Conservation (phyloP, 768 basidiomycete species). For the Rhizopogon sp. region DNA sequence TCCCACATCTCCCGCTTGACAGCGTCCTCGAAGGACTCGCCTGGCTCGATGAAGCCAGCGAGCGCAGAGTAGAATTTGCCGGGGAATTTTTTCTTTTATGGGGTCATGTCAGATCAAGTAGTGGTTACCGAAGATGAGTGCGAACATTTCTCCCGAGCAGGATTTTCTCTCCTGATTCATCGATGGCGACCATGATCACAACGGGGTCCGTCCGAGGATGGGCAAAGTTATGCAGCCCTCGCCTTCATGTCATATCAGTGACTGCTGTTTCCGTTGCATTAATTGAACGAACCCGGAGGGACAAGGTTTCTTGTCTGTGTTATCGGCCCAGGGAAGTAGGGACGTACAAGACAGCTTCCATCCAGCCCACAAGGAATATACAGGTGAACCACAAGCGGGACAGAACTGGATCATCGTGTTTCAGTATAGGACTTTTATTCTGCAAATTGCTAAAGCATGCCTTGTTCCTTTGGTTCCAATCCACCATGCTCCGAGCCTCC, state of each 20-base stretch:
- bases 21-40: constrained; percentile 91
- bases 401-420: constrained; percentile 60
- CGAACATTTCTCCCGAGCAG: constrained; percentile 83
- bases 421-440: not conserved
- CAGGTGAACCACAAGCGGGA: constrained; percentile 75
- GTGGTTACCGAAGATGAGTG: constrained; percentile 3
- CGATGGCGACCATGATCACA: constrained; percentile 85
- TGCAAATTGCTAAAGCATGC: constrained; percentile 29
- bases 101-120: not conserved
- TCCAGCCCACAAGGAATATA: constrained; percentile 89
- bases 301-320: constrained; percentile 59
- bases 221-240: constrained; percentile 82
- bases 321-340: constrained; percentile 70
- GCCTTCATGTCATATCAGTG: constrained; percentile 37
- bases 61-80: constrained; percentile 80
- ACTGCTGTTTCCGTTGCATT: not conserved
- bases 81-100: constrained; percentile 55
- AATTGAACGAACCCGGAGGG: constrained; percentile 55
- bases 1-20: constrained; percentile 93
- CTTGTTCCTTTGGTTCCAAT: constrained; percentile 92
- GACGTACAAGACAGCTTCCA: constrained; percentile 89
- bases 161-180: constrained; percentile 75
- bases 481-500: constrained; percentile 72
- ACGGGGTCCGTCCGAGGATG: constrained; percentile 85
- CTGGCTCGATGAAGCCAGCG: constrained; percentile 93